Evolutionary conservation across 2,329 filamentous ascomycete species (phyloP), one percentile per base, ranked within the genome.

Genomic region (Cytospora piceae): DNA sequence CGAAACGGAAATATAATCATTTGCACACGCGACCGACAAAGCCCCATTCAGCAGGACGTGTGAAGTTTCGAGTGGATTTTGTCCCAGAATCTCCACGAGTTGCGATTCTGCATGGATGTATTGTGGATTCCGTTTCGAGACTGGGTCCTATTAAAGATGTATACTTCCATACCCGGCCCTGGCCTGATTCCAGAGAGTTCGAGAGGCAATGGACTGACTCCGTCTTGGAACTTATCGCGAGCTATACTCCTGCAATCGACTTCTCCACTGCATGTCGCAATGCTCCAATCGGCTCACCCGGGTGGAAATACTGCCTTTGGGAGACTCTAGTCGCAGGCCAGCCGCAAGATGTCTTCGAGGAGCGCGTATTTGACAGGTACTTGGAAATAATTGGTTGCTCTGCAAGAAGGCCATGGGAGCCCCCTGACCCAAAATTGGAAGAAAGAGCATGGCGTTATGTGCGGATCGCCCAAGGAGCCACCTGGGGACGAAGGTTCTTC

Each of bases 391-490:
- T 14, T 15, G 34, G 34, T 37, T 14, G 11, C 12, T 37, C 12
- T 14, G 12, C 34, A 37, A 14, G 34, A 37, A 37, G 14, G 34
- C 34, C 14, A 14, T 12, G 34, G 34, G 34, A 14, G 3, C 34
- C 11, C 12, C 11, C 12, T 15, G 34, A 37, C 34, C 34, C 34
- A 37, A 37, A 37, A 37, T 2, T 34, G 2, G 32, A 34, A 39
- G 15, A 17, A 39, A 20, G 12, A 20, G 5, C 12, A 17, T 17
- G 14, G 37, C 2, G 17, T 17, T 39, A 12, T 7, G 1, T 1
- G 4, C 1, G 20, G n/a, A 3, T 2, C 7, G 20, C 17, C 20
- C 17, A 2, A 4, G 5, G 2, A 6, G 27, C 7, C 11, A 20
- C 20, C 20, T 11, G 0, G 2, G 42, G 42, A 4, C 42, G 57